These are phyloP conservation scores for Phyllosticta capitalensis DNA, from an alignment of 2,329 filamentous ascomycete genomes.

Conservation along the genomic window DNA sequence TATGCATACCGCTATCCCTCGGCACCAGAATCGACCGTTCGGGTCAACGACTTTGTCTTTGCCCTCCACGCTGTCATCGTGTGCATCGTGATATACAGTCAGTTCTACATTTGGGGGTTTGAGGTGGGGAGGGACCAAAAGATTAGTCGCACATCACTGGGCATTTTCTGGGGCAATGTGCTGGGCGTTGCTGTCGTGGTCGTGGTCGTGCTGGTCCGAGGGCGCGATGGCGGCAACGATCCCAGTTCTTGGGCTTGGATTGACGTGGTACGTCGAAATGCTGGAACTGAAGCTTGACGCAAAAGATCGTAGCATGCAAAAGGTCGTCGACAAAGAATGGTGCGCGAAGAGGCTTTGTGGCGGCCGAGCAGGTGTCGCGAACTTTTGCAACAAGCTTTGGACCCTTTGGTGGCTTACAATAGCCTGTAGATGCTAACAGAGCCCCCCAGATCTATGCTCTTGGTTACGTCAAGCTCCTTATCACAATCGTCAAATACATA, in stretches of 20 bases:
- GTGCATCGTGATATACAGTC: constrained; percentile 63
- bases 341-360: neutral
- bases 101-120: constrained; percentile 78
- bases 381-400: neutral
- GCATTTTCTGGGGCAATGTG: constrained; percentile 60
- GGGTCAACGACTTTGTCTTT: constrained; percentile 84
- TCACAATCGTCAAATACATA: constrained; percentile 87
- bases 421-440: neutral
- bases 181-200: constrained; percentile 43
- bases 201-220: constrained; percentile 34
- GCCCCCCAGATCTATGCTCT: constrained; percentile 50
- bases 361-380: neutral
- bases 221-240: constrained; percentile 36
- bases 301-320: neutral
- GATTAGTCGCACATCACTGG: constrained; percentile 54
- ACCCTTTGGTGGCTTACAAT: neutral
- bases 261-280: constrained; percentile 44
- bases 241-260: constrained; percentile 52
- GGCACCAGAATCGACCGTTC: constrained; percentile 70
- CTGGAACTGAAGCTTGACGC: neutral
- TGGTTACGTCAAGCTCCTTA: constrained; percentile 79
- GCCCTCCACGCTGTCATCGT: constrained; percentile 70
- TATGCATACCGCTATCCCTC: constrained; percentile 72
- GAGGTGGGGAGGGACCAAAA: constrained; percentile 45
- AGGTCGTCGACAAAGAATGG: constrained; percentile 15